Evolutionary conservation across 164 flowering plant species (phyloP).

Genomic region (Nelumbo lutea): DNA sequence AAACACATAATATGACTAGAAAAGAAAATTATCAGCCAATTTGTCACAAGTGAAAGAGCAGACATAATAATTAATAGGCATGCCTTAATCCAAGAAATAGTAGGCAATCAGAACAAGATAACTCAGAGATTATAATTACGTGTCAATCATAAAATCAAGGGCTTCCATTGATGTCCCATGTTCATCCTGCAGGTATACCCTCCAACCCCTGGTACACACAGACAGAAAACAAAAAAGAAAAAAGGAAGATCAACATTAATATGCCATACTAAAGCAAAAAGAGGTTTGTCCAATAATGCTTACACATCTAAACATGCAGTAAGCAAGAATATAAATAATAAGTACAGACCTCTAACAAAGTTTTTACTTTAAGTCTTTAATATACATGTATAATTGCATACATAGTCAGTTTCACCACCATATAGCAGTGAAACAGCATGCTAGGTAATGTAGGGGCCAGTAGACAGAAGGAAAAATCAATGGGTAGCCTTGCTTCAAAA

Average conservation of each 20-base stretch:
- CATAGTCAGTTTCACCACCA: not conserved
- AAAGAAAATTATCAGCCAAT: not conserved
- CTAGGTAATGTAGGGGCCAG: no score
- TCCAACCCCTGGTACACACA: conserved; percentile 59
- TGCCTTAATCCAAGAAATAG: not conserved
- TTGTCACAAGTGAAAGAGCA: not conserved
- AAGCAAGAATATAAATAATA: not conserved
- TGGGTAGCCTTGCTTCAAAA: no score
- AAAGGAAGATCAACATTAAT: conserved; percentile 8
- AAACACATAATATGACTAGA: not conserved
- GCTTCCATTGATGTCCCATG: conserved; percentile 75
- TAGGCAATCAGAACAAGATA: conserved; percentile 6
- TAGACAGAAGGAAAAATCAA: no score
- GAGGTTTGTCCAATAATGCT: not conserved
- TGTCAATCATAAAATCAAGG: conserved; percentile 45
- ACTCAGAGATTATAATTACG: conserved; percentile 31
- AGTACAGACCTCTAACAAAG: not conserved
- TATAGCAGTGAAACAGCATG: no score
- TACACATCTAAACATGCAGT: not conserved
- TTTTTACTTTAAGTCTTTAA: no score
- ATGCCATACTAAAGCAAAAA: conserved; percentile 5
- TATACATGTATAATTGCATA: not conserved
- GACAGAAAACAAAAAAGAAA: no score
- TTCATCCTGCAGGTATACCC: conserved; percentile 85
- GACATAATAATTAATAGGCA: not conserved